Evolutionary conservation across 1,284 basidiomycete genomes (phyloP).

Genomic region (Cutaneotrichosporon sp.): DNA sequence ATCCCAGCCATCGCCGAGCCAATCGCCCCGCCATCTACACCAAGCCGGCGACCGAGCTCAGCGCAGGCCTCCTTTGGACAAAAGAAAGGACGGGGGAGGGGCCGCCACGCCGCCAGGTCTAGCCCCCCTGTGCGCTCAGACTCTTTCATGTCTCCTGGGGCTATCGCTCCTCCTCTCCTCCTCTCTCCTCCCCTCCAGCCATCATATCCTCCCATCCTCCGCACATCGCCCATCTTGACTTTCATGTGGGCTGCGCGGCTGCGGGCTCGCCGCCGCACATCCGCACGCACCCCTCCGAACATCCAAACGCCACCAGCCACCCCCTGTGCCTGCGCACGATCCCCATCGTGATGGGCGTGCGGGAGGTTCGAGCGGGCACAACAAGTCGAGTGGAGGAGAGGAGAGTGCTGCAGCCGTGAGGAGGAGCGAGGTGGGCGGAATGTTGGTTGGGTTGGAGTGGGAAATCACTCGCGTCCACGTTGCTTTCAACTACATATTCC

Average conservation of each 20-base stretch:
- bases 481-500: not conserved
- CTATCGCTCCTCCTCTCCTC: too few relatives aligned
- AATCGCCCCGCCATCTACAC: not conserved
- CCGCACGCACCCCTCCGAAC: not conserved
- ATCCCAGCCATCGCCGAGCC: not conserved
- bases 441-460: not conserved
- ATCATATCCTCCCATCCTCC: not conserved
- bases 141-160: too few relatives aligned
- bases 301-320: conserved; percentile 1
- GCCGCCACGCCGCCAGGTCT: too few relatives aligned
- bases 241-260: too few relatives aligned
- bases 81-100: too few relatives aligned
- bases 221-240: too few relatives aligned
- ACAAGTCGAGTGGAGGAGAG: not conserved
- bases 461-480: conserved; percentile 7
- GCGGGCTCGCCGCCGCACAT: not conserved
- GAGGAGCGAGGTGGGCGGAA: not conserved
- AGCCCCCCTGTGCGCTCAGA: not conserved
- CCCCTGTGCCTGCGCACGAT: not conserved
- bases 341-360: not conserved
- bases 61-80: not conserved
- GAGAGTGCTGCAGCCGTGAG: too few relatives aligned
- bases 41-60: not conserved
- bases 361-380: not conserved
- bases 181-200: too few relatives aligned